Percentiles rank a stretch among this genome's conserved stretches.
phyloP scores from a whole-genome alignment of 176 grass and related monocot genomes.

The Phyllostachys edulis region DNA sequence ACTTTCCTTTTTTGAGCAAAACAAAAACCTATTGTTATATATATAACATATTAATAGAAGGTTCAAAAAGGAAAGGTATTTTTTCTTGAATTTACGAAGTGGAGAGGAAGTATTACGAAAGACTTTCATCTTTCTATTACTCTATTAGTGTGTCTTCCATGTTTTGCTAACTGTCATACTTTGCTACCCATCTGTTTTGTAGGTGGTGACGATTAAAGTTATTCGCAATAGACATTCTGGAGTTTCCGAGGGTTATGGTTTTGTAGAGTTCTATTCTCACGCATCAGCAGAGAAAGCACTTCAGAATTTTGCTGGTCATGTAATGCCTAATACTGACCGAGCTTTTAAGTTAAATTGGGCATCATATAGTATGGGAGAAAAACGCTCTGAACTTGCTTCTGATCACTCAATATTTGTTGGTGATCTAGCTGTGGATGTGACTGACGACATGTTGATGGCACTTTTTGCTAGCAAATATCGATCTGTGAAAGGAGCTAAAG shows the following conservation, averaged over 20 bases:
- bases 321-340: slow-evolving; percentile 71
- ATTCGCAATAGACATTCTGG: slow-evolving; percentile 67
- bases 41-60: background rate
- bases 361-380: slow-evolving; percentile 71
- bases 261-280: slow-evolving; percentile 62
- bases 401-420: slow-evolving; percentile 76
- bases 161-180: slow-evolving; percentile 24
- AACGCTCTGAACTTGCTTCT: slow-evolving; percentile 53
- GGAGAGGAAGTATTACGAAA: background rate
- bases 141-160: background rate
- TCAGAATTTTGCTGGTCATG: slow-evolving; percentile 61
- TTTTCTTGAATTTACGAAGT: background rate
- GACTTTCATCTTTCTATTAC: background rate
- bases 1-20: background rate
- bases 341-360: slow-evolving; percentile 73
- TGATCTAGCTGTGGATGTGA: slow-evolving; percentile 68
- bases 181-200: slow-evolving; percentile 36
- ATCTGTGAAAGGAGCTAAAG: slow-evolving; percentile 71
- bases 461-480: slow-evolving; percentile 65
- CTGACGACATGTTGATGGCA: slow-evolving; percentile 52
- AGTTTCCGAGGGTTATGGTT: slow-evolving; percentile 65
- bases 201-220: slow-evolving; percentile 66
- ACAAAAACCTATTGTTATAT: background rate
- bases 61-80: background rate
- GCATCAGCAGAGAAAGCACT: slow-evolving; percentile 59